Conservation (phyloP, 257 asterid genomes). For the Hygrophila difformis region DNA sequence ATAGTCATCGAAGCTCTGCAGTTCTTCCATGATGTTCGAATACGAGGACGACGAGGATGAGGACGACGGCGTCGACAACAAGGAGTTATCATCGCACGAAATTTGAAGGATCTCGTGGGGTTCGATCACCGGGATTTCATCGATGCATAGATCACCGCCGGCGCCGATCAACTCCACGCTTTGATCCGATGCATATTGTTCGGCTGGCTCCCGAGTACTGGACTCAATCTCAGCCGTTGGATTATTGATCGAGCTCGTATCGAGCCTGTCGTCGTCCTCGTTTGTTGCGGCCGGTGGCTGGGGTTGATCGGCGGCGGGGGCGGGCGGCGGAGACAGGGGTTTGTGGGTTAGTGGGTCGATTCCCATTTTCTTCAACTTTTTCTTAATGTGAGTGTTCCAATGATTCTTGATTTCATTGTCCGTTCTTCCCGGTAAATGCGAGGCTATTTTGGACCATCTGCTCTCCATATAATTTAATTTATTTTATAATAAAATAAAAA, state of each 20-base stretch:
- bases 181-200: conserved; percentile 4
- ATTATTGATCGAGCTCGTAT: too few species aligned
- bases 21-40: conserved; percentile 30
- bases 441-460: conserved; percentile 97
- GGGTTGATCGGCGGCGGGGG: too few species aligned
- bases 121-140: conserved; percentile 66
- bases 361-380: conserved; percentile 84
- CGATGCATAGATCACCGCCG: conserved; percentile 48
- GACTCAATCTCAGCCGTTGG: background rate
- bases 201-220: background rate
- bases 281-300: conserved; percentile 17
- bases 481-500: too few species aligned
- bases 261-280: conserved; percentile 1
- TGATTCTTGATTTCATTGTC: conserved; percentile 94
- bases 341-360: conserved; percentile 83
- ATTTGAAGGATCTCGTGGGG: conserved; percentile 58
- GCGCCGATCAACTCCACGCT: conserved; percentile 21
- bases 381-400: conserved; percentile 94
- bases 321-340: conserved; percentile 33
- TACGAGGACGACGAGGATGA: too few species aligned
- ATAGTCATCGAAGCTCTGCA: conserved; percentile 33
- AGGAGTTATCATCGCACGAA: conserved; percentile 6
- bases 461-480: background rate
- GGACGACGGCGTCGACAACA: conserved; percentile 22
- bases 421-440: conserved; percentile 91